Evolutionary conservation across 176 grass and related monocot species (phyloP).

Genomic region (Typha latifolia): DNA sequence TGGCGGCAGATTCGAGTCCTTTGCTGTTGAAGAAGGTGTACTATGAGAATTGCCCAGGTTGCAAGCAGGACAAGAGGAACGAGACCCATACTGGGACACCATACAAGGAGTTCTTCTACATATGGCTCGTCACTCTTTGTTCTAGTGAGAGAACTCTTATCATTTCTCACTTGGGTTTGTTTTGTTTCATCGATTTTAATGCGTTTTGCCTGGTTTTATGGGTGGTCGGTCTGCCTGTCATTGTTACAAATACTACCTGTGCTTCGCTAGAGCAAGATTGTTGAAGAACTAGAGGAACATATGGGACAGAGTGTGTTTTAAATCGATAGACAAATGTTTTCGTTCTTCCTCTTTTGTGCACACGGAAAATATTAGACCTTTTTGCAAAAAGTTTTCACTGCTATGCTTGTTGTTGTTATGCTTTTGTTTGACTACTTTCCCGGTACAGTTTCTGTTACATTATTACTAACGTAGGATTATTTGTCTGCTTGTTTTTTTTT

Average conservation of each 20-base stretch:
- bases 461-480: neutral
- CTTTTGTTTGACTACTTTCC: neutral
- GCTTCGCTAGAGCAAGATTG: too few relatives aligned
- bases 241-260: too few relatives aligned
- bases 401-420: neutral
- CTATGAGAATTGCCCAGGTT: slow-evolving; percentile 40
- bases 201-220: neutral
- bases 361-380: neutral
- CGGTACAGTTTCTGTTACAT: neutral
- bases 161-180: neutral
- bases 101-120: slow-evolving; percentile 36
- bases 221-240: too few relatives aligned
- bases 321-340: too few relatives aligned
- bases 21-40: slow-evolving; percentile 17
- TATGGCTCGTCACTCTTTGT: slow-evolving; percentile 47
- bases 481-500: neutral
- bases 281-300: too few relatives aligned
- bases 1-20: neutral
- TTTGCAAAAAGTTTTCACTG: neutral
- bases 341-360: too few relatives aligned
- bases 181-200: too few relatives aligned
- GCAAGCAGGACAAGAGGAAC: slow-evolving; percentile 34
- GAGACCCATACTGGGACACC: slow-evolving; percentile 22
- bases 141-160: slow-evolving; percentile 15
- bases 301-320: too few relatives aligned